phyloP scores from a whole-genome alignment of 305 asterid species.

The Euphrasia arctica region DNA sequence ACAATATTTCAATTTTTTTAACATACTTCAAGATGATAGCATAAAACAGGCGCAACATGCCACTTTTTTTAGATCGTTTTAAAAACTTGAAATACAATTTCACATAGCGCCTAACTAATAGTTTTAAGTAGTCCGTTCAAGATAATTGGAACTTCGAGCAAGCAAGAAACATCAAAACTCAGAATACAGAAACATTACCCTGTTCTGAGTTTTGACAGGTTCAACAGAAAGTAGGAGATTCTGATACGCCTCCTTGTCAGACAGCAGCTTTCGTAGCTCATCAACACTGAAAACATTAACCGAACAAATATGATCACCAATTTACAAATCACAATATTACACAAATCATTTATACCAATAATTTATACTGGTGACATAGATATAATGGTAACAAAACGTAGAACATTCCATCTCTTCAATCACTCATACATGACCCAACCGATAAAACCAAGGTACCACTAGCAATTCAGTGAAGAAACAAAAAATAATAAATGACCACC shows the following conservation, averaged over 20 bases:
- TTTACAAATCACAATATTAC: slow-evolving; percentile 1
- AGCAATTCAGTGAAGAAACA: neutral
- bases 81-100: slow-evolving; percentile 3
- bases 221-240: slow-evolving; percentile 75
- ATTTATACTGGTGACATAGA: neutral
- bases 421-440: neutral
- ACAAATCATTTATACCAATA: neutral
- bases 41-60: neutral
- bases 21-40: slow-evolving; percentile 3
- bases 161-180: neutral
- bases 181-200: slow-evolving; percentile 34
- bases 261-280: slow-evolving; percentile 78
- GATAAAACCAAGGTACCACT: neutral
- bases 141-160: slow-evolving; percentile 5
- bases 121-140: neutral
- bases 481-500: slow-evolving; percentile 36
- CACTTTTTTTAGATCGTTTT: too few relatives aligned
- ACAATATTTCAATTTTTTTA: neutral
- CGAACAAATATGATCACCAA: slow-evolving; percentile 20
- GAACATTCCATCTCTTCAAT: too few relatives aligned
- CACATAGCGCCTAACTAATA: slow-evolving; percentile 15
- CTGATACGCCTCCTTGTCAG: slow-evolving; percentile 80
- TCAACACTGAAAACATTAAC: slow-evolving; percentile 55
- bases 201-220: slow-evolving; percentile 85
- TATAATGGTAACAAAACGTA: neutral